Evolutionary conservation across 2,329 filamentous ascomycete species (phyloP), one percentile per base, ranked within the genome.

Genomic region (Pyrenochaeta sp.): DNA sequence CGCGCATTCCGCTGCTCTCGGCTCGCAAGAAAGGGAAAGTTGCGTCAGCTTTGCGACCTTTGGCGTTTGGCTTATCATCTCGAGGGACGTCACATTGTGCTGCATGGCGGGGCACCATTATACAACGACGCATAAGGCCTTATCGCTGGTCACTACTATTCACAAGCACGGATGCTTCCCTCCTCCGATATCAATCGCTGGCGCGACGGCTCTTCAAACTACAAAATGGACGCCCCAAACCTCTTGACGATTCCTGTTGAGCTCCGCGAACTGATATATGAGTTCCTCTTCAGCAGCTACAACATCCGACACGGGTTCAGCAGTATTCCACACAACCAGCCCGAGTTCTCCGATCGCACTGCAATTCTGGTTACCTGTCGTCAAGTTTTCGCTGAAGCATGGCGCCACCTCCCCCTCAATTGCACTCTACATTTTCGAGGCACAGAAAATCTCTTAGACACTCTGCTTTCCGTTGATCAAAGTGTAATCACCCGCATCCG

Each of bases 261-360:
- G 56, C 52, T 75, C 7, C 63, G 73, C 27, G 68, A 73, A 42
- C 45, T 72, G 23, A 73, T 75, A 39, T 75, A 74, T 45, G 59
- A 56, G n/a, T 60, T 70, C 29, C 59, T 75, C 31, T 75, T 74
- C 52, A 63, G 61, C 31, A 61, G 65, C 32, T 67, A 64, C 45
- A 71, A 61, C 5, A 64, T 74, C 18, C 55, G 47, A 12, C 73
- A 69, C 35, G 71, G 72, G 20, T 69, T 69, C 52, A 59, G 57
- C 31, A 54, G 39, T 31, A 47, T 47, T 14, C 15, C 49, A 9
- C 30, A 30, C 43, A 4, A 37, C 15, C 21, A 42, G 21, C 14
- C 39, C 14, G 31, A 57, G 12, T 39, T 56, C 7, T 56, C 63
- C 17, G 66, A 68, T 35, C 72, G 71, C 44, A 64, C 59, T 15